phyloP scores from a whole-genome alignment of 345 rosid species.

The Pistacia atlantica region DNA sequence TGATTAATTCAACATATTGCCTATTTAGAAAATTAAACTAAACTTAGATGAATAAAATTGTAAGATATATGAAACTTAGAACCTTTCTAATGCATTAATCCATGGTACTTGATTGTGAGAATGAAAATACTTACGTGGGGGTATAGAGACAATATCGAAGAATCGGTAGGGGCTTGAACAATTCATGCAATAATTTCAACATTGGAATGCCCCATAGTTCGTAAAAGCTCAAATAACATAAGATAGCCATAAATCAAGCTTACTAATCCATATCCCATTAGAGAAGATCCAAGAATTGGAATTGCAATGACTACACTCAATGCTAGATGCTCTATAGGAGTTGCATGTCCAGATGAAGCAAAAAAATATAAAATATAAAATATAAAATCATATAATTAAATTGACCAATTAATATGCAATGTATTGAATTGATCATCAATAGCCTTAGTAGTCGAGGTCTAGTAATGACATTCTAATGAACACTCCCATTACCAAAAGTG shows the following conservation, averaged over 20 bases:
- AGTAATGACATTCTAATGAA: too few species aligned
- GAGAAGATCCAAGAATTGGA: slow-evolving; percentile 67
- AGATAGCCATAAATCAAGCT: slow-evolving; percentile 57
- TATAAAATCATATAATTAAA: neutral
- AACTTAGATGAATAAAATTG: neutral
- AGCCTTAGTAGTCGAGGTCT: too few species aligned
- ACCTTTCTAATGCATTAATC: neutral
- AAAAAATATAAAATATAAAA: neutral
- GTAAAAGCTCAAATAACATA: slow-evolving; percentile 64
- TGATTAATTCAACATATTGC: too few species aligned
- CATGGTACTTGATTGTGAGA: neutral
- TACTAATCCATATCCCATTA: slow-evolving; percentile 68
- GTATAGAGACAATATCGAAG: slow-evolving; percentile 77
- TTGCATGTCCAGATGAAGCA: slow-evolving; percentile 62
- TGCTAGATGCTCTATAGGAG: slow-evolving; percentile 68
- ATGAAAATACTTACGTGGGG: slow-evolving; percentile 64
- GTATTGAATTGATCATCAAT: too few species aligned
- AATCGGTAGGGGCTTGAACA: slow-evolving; percentile 56
- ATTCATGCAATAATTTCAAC: slow-evolving; percentile 67
- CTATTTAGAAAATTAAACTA: neutral
- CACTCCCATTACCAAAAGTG: too few species aligned
- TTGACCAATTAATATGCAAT: neutral
- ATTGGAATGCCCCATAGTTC: slow-evolving; percentile 85
- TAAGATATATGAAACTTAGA: neutral
- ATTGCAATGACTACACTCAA: slow-evolving; percentile 52